Evolutionary conservation across 768 basidiomycete species (phyloP).

Genomic region (Fomitopsis pulvina): DNA sequence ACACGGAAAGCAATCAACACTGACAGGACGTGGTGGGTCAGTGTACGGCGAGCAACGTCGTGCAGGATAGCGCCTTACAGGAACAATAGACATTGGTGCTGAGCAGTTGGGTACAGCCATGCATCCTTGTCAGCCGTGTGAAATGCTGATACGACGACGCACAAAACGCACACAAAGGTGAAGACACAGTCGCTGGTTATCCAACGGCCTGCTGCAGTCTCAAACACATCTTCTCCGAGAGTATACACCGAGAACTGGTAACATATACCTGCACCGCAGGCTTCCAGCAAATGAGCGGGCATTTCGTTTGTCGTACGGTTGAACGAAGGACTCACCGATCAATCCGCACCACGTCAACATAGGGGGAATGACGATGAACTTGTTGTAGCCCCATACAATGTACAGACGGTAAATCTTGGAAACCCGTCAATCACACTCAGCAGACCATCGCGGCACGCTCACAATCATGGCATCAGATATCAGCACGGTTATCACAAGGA

Average conservation of each 20-base stretch:
- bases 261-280: conserved; percentile 1
- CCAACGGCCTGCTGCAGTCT: conserved; percentile 1
- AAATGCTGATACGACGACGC: neutral
- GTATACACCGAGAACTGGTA: conserved; percentile 1
- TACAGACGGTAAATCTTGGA: conserved; percentile 1
- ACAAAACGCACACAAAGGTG: neutral
- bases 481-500: neutral
- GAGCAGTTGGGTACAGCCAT: neutral
- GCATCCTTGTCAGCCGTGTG: neutral
- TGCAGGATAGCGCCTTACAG: neutral
- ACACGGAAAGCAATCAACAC: neutral
- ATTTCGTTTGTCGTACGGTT: too few species aligned
- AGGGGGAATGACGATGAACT: conserved; percentile 1
- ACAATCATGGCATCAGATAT: conserved; percentile 1
- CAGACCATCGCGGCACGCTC: neutral
- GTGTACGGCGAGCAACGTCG: neutral
- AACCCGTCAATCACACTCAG: neutral
- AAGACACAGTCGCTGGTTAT: conserved; percentile 3
- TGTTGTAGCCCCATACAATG: conserved; percentile 2
- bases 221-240: neutral
- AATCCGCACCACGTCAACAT: neutral
- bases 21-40: neutral
- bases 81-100: conserved; percentile 2
- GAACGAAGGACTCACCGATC: neutral
- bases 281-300: neutral